Evolutionary conservation across 1,284 basidiomycete species (phyloP), one percentile per base, ranked within the genome.

Genomic region (Tetrapyrgos nigripes): DNA sequence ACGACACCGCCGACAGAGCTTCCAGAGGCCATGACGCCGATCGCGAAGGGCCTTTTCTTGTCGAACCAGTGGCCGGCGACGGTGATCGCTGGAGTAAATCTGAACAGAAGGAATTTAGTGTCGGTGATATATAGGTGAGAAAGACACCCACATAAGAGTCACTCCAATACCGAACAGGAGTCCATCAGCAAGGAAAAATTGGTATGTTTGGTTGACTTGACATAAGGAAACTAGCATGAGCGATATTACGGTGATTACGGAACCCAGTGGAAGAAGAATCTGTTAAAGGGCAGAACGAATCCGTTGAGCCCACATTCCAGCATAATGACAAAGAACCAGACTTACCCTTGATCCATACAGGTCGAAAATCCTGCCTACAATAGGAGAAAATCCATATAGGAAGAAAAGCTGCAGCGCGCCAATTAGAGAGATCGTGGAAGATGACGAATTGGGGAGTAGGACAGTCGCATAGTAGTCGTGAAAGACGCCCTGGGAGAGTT

Each of bases 101-200:
- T 54, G 50, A 54, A 53, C 31, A 8, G 14, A 17, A n/a, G 37
- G 37, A 40, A 17, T 5, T 8, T 14, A 14, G 31, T 33, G n/a
- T n/a, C 84, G 85, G 57, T 82, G 83, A 68, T 89, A 88, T 21
- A 85, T 88, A 35, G 53, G 17, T 3, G n/a, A 66, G 21, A 63
- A 60, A n/a, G 64, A 66, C 29, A 59, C 84, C 51, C 57, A 87
- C 83, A 88, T 62, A 57, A 87, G 65, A 5, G 83, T 86, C 26
- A 83, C 82, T 9, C 84, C 82, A 19, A 86, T 64, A 29, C 86
- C 86, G 59, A 86, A 83, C 4, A 86, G 63, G 3, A 89, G 49
- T 5, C 87, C 87, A 64, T 89, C 87, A 0, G 79, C 74, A 13
- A 89, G 73, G 29, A 89, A 69, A 64, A 82, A 86, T 55, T 89